phyloP scores from a whole-genome alignment of 371 early-diverging fungal species.

The Actinomucor elegans region DNA sequence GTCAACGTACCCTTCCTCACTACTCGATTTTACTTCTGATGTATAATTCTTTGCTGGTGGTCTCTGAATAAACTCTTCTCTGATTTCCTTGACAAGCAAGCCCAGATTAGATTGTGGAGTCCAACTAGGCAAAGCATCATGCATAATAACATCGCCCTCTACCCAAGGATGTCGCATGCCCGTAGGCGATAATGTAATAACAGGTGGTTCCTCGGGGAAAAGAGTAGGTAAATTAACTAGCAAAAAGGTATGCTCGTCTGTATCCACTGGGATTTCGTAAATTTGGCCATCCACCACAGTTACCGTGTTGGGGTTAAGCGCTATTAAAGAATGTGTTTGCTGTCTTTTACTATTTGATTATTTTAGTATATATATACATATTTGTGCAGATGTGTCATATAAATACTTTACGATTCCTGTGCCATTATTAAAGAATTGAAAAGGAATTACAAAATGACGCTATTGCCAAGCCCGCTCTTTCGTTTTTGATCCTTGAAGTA shows the following conservation, averaged over 20 bases:
- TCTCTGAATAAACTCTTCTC: constrained; percentile 45
- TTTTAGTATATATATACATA: neutral
- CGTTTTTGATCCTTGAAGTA: no score
- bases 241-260: constrained; percentile 25
- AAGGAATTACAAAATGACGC: no score
- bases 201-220: constrained; percentile 60
- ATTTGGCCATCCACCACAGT: constrained; percentile 38
- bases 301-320: constrained; percentile 30
- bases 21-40: neutral
- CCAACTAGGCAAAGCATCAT: constrained; percentile 33
- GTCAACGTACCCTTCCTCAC: constrained; percentile 33
- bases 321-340: constrained; percentile 39
- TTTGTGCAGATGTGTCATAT: no score
- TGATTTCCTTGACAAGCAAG: constrained; percentile 50
- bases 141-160: constrained; percentile 50
- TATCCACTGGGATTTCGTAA: constrained; percentile 36
- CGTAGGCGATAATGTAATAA: constrained; percentile 57
- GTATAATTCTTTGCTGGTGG: constrained; percentile 33
- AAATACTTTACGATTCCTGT: constrained; percentile 11
- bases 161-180: constrained; percentile 59
- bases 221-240: constrained; percentile 47
- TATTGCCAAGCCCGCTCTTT: no score
- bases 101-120: constrained; percentile 43
- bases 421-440: constrained; percentile 3
- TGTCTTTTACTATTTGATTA: constrained; percentile 30